phyloP scores from a whole-genome alignment of 2,329 filamentous ascomycete species.

The Trichoderma lentiforme region DNA sequence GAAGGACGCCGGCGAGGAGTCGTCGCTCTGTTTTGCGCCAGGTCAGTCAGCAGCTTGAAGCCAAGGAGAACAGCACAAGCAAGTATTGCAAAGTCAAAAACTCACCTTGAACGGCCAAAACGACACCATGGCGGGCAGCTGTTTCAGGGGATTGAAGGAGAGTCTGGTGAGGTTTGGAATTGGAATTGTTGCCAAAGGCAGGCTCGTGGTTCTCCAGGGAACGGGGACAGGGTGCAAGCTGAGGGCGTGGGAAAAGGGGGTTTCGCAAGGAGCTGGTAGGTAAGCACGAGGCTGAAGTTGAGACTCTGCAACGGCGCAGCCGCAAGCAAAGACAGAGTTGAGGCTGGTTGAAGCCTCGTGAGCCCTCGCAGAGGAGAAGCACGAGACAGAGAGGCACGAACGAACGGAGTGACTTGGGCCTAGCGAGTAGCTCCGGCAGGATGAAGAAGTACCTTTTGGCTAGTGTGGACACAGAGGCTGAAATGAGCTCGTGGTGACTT shows the following conservation, averaged over 20 bases:
- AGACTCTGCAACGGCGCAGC: constrained; percentile 7
- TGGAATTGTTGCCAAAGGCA: background rate
- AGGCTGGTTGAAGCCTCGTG: constrained; percentile 11
- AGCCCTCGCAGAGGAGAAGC: constrained; percentile 9
- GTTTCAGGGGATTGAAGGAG: background rate
- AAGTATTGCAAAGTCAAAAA: constrained; percentile 8
- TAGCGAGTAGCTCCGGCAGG: background rate
- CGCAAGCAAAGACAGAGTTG: background rate
- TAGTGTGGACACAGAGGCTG: constrained; percentile 4
- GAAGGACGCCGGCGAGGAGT: constrained; percentile 83
- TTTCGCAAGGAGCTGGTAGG: background rate
- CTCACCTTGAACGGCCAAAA: constrained; percentile 82
- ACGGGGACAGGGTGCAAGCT: background rate
- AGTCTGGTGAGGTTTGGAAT: background rate
- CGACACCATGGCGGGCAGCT: constrained; percentile 63
- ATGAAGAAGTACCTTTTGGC: background rate
- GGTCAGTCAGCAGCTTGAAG: background rate
- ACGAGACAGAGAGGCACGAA: constrained; percentile 1
- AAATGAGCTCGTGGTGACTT: constrained; percentile 17
- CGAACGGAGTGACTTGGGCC: background rate
- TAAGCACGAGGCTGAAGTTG: background rate
- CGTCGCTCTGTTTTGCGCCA: constrained; percentile 56
- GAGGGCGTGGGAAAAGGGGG: background rate
- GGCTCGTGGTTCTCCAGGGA: background rate
- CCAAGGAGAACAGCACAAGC: background rate